phyloP scores from a whole-genome alignment of 805 yeast genomes.

The Candida loeiensis region DNA sequence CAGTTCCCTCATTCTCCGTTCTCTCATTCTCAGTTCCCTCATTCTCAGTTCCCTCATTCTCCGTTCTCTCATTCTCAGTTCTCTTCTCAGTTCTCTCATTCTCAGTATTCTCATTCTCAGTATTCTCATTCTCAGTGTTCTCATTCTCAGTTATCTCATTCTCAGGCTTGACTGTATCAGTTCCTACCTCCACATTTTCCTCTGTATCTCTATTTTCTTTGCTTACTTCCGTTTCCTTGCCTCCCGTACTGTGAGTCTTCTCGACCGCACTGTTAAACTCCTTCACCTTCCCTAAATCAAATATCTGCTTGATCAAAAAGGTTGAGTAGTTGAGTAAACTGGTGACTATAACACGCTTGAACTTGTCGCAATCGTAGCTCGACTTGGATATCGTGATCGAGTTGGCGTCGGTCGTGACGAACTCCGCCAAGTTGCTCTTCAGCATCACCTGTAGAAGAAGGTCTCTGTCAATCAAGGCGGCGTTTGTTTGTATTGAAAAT shows the following conservation, averaged over 20 bases:
- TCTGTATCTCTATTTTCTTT: neutral
- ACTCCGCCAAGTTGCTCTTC: constrained; percentile 16
- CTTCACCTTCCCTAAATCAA: constrained; percentile 14
- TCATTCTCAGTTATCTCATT: neutral
- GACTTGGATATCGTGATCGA: constrained; percentile 19
- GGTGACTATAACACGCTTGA: constrained; percentile 22
- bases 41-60: neutral
- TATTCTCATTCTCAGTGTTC: constrained; percentile 2
- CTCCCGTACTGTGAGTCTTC: no score
- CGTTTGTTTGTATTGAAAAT: constrained; percentile 2
- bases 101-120: neutral
- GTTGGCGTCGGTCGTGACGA: constrained; percentile 19
- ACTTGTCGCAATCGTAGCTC: constrained; percentile 15
- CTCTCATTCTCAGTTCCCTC: constrained; percentile 1
- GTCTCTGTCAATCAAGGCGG: constrained; percentile 11
- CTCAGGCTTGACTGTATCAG: neutral
- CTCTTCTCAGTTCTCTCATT: constrained; percentile 2
- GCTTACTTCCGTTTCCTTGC: neutral
- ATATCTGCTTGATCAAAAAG: constrained; percentile 19
- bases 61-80: neutral
- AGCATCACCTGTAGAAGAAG: constrained; percentile 12
- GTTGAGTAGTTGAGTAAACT: constrained; percentile 19
- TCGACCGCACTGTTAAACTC: no score
- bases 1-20: neutral
- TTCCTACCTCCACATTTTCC: constrained; percentile 1